Base-by-base conservation (phyloP, 352 stramenopile species). In the Pythium aquatile region DNA sequence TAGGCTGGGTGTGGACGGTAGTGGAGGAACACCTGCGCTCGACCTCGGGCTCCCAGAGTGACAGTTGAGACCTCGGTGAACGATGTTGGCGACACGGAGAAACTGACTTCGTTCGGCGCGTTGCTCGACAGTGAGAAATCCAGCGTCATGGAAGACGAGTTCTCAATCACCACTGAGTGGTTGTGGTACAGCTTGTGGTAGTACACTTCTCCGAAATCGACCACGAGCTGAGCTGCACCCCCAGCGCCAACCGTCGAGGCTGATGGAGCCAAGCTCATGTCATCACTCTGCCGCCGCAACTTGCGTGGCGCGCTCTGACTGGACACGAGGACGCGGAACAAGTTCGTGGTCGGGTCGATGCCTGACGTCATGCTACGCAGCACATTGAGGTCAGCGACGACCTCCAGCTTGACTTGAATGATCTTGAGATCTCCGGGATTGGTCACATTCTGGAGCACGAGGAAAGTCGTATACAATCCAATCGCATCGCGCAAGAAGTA, bases 171-270 rank as follows among this genome's bases (percentile, higher is more conserved):
- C 35, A 96, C 91, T 33, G 87, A 96, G 74, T 96, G 87, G 54
- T 96, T 96, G 61, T 94, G 87, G 55, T 96, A 96, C 3, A 94
- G 64, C 61, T 96, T 94, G 79, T 94, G 77, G 57, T 94, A 96
- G 63, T 92, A 96, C 3, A 96, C 83, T 53, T 96, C 85, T 29
- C 81, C 88, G 70, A 89, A 93, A 62, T 96, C 87, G 35, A 96
- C 89, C 49, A 87, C 74, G 9, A 94, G 67, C 33, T 65, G 58
- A 29, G 29, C 37, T 9, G 37, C 16, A 11, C 7, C 20, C 2
- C 29, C 28, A 17, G 35, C 44, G 24, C 44, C 44, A 20, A 51
- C 44, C 39, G 39, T 66, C 17, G 54, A 60, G 33, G 33, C 47
- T 33, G 51, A 42, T 10, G 35, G 7, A 4, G 17, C 28, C n/a